These are phyloP conservation scores for Didymella segeticola DNA, from an alignment of 2,329 filamentous ascomycete genomes.

Conservation along the genomic window DNA sequence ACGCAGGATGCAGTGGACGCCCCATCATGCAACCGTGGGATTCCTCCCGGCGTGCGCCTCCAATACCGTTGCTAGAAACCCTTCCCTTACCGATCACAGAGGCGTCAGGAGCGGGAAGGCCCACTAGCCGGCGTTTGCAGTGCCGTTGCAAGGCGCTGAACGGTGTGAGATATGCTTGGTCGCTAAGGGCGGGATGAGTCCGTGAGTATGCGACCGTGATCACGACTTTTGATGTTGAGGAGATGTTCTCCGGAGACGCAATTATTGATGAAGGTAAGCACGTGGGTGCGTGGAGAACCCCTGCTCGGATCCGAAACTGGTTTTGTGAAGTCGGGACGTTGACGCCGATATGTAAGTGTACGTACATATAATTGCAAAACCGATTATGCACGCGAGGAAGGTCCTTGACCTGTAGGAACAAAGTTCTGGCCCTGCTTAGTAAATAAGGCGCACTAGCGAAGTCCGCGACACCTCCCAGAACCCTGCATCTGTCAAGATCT, in stretches of 20 bases:
- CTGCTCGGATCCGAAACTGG: background rate
- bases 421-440: background rate
- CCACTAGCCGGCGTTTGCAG: conserved; percentile 5
- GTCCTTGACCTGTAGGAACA: background rate
- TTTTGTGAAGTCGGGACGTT: background rate
- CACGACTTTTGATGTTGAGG: background rate
- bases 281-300: background rate
- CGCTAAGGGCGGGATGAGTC: background rate
- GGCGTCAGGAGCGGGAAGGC: conserved; percentile 1
- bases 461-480: background rate
- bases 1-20: background rate
- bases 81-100: conserved; percentile 13
- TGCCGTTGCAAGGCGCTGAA: conserved; percentile 1
- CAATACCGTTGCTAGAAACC: background rate
- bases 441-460: background rate
- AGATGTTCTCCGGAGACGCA: background rate
- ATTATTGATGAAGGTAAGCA: background rate
- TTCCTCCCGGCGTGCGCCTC: conserved; percentile 6
- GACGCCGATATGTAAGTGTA: background rate
- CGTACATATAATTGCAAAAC: no score
- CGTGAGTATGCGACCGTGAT: background rate
- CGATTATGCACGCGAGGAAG: background rate
- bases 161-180: background rate
- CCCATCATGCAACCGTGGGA: background rate
- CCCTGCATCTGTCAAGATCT: background rate